These are phyloP conservation scores for Polyporus tsugae DNA, from an alignment of 1,284 basidiomycete genomes.

Conservation along the genomic window DNA sequence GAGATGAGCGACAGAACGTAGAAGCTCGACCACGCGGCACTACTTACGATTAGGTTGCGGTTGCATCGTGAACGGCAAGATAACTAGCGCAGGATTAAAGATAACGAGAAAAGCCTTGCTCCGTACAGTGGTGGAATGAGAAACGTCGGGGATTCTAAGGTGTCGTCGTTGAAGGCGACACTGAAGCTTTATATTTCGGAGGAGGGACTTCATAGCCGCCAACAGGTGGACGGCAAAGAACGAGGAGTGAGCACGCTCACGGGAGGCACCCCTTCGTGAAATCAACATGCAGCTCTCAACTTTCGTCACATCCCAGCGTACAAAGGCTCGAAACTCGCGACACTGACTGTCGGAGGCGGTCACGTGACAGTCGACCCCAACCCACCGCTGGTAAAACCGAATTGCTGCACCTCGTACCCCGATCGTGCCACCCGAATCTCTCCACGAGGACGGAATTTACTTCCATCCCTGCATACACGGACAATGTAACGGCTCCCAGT, in stretches of 20 bases:
- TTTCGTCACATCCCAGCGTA: constrained; percentile 17
- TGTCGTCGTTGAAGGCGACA: constrained; percentile 10
- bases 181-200: constrained; percentile 24
- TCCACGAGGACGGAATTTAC: not conserved
- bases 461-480: not conserved
- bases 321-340: not conserved
- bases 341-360: not conserved
- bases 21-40: not conserved
- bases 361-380: constrained; percentile 18
- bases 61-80: constrained; percentile 21
- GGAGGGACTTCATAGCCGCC: constrained; percentile 18
- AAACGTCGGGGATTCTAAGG: constrained; percentile 20
- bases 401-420: not conserved
- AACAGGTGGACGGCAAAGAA: constrained; percentile 26
- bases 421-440: not conserved
- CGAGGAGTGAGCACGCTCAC: constrained; percentile 13
- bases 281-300: constrained; percentile 26
- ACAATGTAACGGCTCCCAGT: constrained; percentile 4
- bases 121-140: constrained; percentile 11
- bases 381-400: not conserved
- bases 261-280: constrained; percentile 15
- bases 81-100: constrained; percentile 7
- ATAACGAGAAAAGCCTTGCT: constrained; percentile 13
- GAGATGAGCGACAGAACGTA: not conserved
- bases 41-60: constrained; percentile 28